Conservation (phyloP, 2,329 filamentous ascomycete genomes). For the Diplodia mutila region DNA sequence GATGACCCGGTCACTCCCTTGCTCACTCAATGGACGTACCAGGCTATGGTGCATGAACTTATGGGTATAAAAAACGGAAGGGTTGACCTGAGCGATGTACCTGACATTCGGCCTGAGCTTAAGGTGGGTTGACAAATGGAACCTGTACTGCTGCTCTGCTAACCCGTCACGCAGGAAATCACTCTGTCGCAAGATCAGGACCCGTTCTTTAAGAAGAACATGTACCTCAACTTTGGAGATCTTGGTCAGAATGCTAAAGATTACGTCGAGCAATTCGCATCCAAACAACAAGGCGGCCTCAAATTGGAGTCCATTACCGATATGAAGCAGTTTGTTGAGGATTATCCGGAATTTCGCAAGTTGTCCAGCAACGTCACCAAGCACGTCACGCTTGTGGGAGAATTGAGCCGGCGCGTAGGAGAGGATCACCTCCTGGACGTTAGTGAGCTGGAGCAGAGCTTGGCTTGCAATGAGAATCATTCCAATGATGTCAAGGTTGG, state of each 20-base stretch:
- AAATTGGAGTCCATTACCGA: conserved; percentile 97
- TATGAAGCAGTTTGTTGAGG: conserved; percentile 99
- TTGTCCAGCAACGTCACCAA: conserved; percentile 98
- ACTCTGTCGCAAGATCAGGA: conserved; percentile 96
- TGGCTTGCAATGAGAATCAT: conserved; percentile 97
- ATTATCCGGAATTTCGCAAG: conserved; percentile 97
- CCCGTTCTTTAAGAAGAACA: conserved; percentile 98
- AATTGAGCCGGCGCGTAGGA: conserved; percentile 85
- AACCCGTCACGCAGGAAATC: conserved; percentile 65
- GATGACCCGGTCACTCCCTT: conserved; percentile 95
- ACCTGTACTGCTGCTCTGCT: not conserved
- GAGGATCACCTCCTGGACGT: conserved; percentile 90
- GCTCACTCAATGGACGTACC: conserved; percentile 97
- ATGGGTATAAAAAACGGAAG: conserved; percentile 94
- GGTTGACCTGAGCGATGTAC: conserved; percentile 82
- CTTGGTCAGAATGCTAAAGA: conserved; percentile 96
- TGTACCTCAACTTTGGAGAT: conserved; percentile 97
- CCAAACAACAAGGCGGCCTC: conserved; percentile 93
- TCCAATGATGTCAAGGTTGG: conserved; percentile 82
- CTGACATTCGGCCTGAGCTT: conserved; percentile 81
- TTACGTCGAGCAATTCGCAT: conserved; percentile 98
- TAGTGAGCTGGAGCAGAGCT: conserved; percentile 92
- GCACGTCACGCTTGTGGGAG: conserved; percentile 93
- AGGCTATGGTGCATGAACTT: conserved; percentile 99
- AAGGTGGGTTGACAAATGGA: conserved; percentile 49